Percentiles rank a stretch among this genome's conserved stretches.
Evolutionary conservation across 164 flowering plant genomes (phyloP).

Genomic region (Chloranthus sessilifolius): DNA sequence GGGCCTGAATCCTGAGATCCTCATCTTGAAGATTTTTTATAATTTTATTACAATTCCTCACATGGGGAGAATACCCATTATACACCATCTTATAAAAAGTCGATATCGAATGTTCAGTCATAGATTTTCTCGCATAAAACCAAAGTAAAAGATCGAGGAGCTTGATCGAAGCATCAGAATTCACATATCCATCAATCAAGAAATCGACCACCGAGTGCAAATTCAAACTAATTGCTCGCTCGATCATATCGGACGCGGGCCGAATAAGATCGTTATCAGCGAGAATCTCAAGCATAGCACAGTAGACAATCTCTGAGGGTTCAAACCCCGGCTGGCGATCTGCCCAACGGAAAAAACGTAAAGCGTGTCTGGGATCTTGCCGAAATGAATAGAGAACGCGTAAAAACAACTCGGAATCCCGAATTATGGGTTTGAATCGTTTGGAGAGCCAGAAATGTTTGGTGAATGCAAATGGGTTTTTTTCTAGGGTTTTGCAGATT

Average conservation of each 20-base stretch:
- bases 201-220: constrained; percentile 39
- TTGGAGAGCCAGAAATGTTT: constrained; percentile 18
- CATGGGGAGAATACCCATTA: constrained; percentile 50
- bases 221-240: constrained; percentile 25
- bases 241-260: constrained; percentile 36
- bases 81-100: constrained; percentile 50
- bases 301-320: constrained; percentile 28
- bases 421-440: constrained; percentile 22
- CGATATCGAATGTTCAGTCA: constrained; percentile 40
- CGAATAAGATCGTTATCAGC: constrained; percentile 29
- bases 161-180: constrained; percentile 19
- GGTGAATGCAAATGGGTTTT: constrained; percentile 22
- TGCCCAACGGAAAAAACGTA: constrained; percentile 54
- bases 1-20: constrained; percentile 24
- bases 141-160: constrained; percentile 47
- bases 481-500: constrained; percentile 20
- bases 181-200: constrained; percentile 31
- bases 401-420: constrained; percentile 34
- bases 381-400: constrained; percentile 32
- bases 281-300: constrained; percentile 40
- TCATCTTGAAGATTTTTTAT: constrained; percentile 48
- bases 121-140: constrained; percentile 37
- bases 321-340: constrained; percentile 38
- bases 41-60: constrained; percentile 64
- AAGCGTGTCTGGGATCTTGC: constrained; percentile 32